A percentile compares a stretch with the other conserved stretches of the same genome.
Evolutionary conservation across 805 yeast species (phyloP).

Genomic region (Candida boidinii): DNA sequence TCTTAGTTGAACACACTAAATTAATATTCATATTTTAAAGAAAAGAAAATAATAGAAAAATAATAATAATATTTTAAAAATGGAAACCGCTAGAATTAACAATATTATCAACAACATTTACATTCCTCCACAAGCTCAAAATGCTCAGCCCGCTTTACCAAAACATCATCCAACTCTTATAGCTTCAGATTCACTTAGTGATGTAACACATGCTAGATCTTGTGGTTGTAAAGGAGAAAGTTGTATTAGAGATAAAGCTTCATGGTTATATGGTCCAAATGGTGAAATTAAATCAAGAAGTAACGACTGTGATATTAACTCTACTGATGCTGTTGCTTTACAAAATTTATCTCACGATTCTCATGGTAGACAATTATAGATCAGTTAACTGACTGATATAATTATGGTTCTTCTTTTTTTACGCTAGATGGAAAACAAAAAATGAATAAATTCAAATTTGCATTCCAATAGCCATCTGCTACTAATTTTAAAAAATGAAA

Average conservation of each 20-base stretch:
- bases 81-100: constrained; percentile 24
- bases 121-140: constrained; percentile 18
- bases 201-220: constrained; percentile 15
- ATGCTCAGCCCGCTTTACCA: constrained; percentile 20
- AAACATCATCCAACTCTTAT: constrained; percentile 27
- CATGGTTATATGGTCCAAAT: constrained; percentile 26
- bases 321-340: constrained; percentile 22
- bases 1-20: too few species aligned
- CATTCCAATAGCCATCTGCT: neutral
- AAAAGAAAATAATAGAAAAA: too few species aligned
- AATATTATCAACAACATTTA: constrained; percentile 24
- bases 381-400: too few species aligned
- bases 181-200: constrained; percentile 21
- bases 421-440: neutral
- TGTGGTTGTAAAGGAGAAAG: constrained; percentile 27
- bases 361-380: constrained; percentile 10
- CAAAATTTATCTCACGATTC: constrained; percentile 17
- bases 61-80: constrained; percentile 4
- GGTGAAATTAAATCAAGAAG: constrained; percentile 22
- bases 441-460: neutral
- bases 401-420: neutral
- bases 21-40: too few species aligned
- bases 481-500: too few species aligned
- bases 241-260: constrained; percentile 25
- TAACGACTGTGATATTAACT: constrained; percentile 12